Evolutionary conservation across 2,329 filamentous ascomycete species (phyloP).

Genomic region (Xylariales sp.): DNA sequence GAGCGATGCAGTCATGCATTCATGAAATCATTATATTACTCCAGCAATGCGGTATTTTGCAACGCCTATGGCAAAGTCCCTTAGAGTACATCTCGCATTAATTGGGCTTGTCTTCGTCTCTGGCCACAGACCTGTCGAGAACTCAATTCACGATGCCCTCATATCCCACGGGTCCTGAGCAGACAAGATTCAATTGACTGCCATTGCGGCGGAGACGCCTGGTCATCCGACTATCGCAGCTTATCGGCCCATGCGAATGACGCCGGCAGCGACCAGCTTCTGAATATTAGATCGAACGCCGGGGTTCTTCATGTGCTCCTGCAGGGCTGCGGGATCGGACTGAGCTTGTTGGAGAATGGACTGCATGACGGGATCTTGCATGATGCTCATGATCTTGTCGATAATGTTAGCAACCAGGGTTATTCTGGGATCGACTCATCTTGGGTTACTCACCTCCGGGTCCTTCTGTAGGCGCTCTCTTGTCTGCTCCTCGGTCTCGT

Average conservation of each 20-base stretch:
- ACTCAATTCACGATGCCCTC: no score
- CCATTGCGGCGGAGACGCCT: no score
- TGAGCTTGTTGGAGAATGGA: slow-evolving; percentile 95
- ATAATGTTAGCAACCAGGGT: slow-evolving; percentile 20
- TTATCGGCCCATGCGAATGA: slow-evolving; percentile 68
- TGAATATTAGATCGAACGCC: slow-evolving; percentile 83
- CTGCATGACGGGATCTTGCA: slow-evolving; percentile 97
- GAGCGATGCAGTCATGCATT: no score
- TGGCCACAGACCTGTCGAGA: no score
- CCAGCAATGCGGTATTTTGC: no score
- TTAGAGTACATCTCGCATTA: no score
- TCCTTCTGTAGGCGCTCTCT: slow-evolving; percentile 85
- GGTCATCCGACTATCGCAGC: no score
- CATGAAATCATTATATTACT: no score
- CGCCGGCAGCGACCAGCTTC: slow-evolving; percentile 88
- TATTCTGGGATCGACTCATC: slow-evolving; percentile 1
- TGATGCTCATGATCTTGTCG: slow-evolving; percentile 74
- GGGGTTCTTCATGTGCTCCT: slow-evolving; percentile 96
- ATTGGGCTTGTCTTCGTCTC: no score
- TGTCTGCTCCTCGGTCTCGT: slow-evolving; percentile 95
- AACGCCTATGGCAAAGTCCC: no score
- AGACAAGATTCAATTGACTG: no score
- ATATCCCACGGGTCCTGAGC: no score
- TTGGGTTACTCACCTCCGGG: slow-evolving; percentile 65
- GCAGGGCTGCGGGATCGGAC: slow-evolving; percentile 82